Conservation (phyloP, 352 stramenopile species). For the Thraustotheca clavata region DNA sequence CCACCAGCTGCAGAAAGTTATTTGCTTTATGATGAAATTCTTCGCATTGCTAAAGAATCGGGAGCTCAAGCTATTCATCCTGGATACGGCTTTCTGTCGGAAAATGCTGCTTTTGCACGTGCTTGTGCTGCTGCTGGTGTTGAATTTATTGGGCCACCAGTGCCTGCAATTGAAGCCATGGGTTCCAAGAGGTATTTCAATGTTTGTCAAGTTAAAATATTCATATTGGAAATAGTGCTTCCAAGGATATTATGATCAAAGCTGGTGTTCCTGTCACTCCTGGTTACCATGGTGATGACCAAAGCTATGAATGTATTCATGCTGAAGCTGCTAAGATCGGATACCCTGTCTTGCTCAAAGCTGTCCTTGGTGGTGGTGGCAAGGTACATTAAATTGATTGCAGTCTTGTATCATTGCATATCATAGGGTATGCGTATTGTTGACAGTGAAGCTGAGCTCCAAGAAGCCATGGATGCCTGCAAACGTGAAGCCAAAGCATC, state of each 20-base stretch:
- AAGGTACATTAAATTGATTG: slow-evolving; percentile 29
- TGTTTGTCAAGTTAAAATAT: background rate
- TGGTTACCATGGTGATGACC: slow-evolving; percentile 87
- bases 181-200: slow-evolving; percentile 64
- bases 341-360: slow-evolving; percentile 91
- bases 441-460: slow-evolving; percentile 67
- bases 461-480: slow-evolving; percentile 75
- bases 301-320: slow-evolving; percentile 66
- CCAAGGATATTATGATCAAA: slow-evolving; percentile 87
- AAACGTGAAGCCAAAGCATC: slow-evolving; percentile 76
- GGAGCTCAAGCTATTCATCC: slow-evolving; percentile 81
- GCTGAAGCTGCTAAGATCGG: slow-evolving; percentile 79
- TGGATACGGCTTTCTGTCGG: slow-evolving; percentile 87
- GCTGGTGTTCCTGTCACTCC: slow-evolving; percentile 81
- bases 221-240: slow-evolving; percentile 38
- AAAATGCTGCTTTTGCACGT: slow-evolving; percentile 74
- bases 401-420: background rate
- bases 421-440: slow-evolving; percentile 87
- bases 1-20: slow-evolving; percentile 67
- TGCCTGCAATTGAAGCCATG: slow-evolving; percentile 85
- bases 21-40: slow-evolving; percentile 65
- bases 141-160: slow-evolving; percentile 86
- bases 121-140: slow-evolving; percentile 62
- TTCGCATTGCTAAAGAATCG: slow-evolving; percentile 50
- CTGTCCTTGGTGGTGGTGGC: slow-evolving; percentile 82